A percentile compares a stretch with the other conserved stretches of the same genome.
These are phyloP conservation scores for Blastobotrys petasosporus DNA, from an alignment of 1,139 yeast genomes.

Conservation along the genomic window DNA sequence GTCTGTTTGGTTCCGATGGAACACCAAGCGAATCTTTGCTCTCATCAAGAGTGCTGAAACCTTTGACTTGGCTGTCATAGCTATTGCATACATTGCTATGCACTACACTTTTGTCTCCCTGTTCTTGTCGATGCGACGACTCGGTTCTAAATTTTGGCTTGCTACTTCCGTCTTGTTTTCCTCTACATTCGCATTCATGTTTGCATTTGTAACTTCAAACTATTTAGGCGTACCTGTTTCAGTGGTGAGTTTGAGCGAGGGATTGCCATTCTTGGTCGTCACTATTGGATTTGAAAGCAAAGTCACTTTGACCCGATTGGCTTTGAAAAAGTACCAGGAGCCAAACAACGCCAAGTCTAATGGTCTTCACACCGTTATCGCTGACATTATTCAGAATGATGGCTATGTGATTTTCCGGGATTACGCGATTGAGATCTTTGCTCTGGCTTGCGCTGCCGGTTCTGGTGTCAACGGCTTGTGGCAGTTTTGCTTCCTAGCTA, in stretches of 20 bases:
- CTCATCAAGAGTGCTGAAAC: slow-evolving; percentile 74
- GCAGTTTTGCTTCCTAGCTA: slow-evolving; percentile 76
- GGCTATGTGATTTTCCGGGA: slow-evolving; percentile 74
- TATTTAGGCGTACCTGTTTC: slow-evolving; percentile 49
- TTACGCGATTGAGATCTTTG: slow-evolving; percentile 67
- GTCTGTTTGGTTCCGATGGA: slow-evolving; percentile 51
- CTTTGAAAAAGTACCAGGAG: slow-evolving; percentile 34
- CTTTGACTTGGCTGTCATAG: slow-evolving; percentile 75
- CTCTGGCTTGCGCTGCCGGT: slow-evolving; percentile 66
- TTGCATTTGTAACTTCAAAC: slow-evolving; percentile 66
- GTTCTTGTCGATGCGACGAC: slow-evolving; percentile 68
- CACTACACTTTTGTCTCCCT: slow-evolving; percentile 75
- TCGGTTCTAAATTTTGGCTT: slow-evolving; percentile 88
- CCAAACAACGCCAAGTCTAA: slow-evolving; percentile 28
- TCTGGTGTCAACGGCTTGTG: slow-evolving; percentile 59
- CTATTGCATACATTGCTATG: slow-evolving; percentile 86
- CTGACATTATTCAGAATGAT: slow-evolving; percentile 57
- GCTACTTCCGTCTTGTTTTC: slow-evolving; percentile 77
- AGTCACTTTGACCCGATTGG: slow-evolving; percentile 64
- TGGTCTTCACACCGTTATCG: slow-evolving; percentile 35
- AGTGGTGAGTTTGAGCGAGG: slow-evolving; percentile 76
- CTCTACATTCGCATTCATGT: slow-evolving; percentile 78
- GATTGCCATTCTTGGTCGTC: slow-evolving; percentile 88
- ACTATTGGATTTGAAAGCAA: slow-evolving; percentile 91
- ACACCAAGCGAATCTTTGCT: slow-evolving; percentile 42